Percentiles rank a stretch among this genome's conserved stretches.
These are phyloP conservation scores for Bothia castanella DNA, from an alignment of 1,284 basidiomycete genomes.

Conservation along the genomic window DNA sequence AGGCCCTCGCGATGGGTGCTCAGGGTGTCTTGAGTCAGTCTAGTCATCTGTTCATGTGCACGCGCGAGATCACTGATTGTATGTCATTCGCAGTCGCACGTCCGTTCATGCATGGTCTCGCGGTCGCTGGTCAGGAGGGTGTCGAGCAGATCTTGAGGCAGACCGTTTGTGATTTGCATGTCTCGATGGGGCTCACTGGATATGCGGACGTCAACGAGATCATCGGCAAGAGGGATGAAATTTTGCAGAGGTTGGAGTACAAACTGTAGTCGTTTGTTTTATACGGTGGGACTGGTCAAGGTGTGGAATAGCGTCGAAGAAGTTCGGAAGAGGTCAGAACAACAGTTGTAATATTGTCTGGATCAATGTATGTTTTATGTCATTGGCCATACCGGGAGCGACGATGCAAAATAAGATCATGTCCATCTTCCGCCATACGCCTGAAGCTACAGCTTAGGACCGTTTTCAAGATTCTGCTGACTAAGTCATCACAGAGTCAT, in stretches of 20 bases:
- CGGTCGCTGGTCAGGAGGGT: conserved; percentile 60
- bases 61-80: not conserved
- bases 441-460: too few species aligned
- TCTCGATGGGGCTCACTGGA: conserved; percentile 50
- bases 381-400: too few species aligned
- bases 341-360: too few species aligned
- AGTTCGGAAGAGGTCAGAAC: too few species aligned
- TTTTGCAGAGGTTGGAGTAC: conserved; percentile 20
- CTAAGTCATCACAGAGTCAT: too few species aligned
- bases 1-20: conserved; percentile 69
- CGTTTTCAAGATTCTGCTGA: too few species aligned
- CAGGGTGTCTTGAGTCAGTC: conserved; percentile 60
- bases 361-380: too few species aligned
- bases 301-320: too few species aligned
- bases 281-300: too few species aligned
- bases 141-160: conserved; percentile 62
- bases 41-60: not conserved
- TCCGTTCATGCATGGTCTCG: conserved; percentile 60
- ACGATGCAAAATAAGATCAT: too few species aligned
- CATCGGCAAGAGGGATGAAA: conserved; percentile 44
- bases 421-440: too few species aligned
- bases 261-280: conserved; percentile 20
- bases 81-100: conserved; percentile 43
- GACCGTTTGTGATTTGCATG: conserved; percentile 60
- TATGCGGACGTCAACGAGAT: conserved; percentile 46